Base-by-base conservation (phyloP, 208 protist species). In the Vickermania spadyakhi region DNA sequence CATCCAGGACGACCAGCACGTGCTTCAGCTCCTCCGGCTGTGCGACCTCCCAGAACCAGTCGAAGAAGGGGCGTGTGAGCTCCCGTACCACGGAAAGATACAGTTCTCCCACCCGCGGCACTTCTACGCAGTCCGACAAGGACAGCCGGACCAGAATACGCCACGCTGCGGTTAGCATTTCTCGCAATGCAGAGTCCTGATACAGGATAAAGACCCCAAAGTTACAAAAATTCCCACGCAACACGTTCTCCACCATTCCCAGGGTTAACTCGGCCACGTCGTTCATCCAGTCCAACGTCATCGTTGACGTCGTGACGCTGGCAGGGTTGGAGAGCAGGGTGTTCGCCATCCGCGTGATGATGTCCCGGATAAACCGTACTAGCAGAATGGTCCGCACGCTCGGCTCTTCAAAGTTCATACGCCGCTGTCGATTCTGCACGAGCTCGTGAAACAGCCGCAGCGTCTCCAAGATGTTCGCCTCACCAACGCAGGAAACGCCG, bases 201-300 rank as follows among this genome's bases (percentile, higher is more conserved):
- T 79, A 89, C 1, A 84, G 68, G 45, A 73, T 62, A 3, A 89
- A 56, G 2, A 81, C 68, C 0, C 70, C 78, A 31, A 85, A 59
- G 52, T 85, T 86, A 57, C 82, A 89, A 61, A 73, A 85, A 7
- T 71, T 71, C 3, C 78, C 78, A 18, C 73, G 69, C 5, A 89
- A 59, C 51, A 79, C 55, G 64, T 77, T 75, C 58, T 60, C 57
- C 3, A 64, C 73, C 18, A 70, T 77, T 22, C 51, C 55, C 23
- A 89, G 62, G 0, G 59, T 29, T 29, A 79, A 61, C 3, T 73
- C 49, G 56, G 80, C 31, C 31, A 73, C 71, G 49, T 78, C 82
- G 58, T 78, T 77, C 23, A 64, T 66, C 82, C 82, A 89, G 45
- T 75, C 76, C 64, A 73, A 65, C 49, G 60, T 22, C 51, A 42